Percentiles rank a stretch among this genome's conserved stretches.
Evolutionary conservation across 2,329 filamentous ascomycete species (phyloP).

Genomic region (Diplodia mutila): DNA sequence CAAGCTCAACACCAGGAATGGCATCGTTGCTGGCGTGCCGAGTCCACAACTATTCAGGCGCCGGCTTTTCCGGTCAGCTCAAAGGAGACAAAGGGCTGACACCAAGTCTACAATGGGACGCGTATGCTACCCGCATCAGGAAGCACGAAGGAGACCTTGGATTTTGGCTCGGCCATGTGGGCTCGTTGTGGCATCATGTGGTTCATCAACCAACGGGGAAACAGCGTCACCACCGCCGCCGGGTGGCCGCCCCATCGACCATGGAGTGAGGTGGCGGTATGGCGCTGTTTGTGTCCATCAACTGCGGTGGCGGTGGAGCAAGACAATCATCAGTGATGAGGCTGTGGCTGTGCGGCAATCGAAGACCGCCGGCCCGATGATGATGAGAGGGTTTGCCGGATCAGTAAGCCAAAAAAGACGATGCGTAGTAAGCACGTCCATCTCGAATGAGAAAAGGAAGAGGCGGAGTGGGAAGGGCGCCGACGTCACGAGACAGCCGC

Average conservation of each 20-base stretch:
- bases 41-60: neutral
- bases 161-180: too few relatives aligned
- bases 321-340: too few relatives aligned
- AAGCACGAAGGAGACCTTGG: too few relatives aligned
- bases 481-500: neutral
- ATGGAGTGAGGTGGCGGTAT: neutral
- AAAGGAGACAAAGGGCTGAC: neutral
- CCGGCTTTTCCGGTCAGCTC: slow-evolving; percentile 10
- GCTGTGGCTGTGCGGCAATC: neutral
- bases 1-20: neutral
- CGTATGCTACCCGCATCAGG: neutral
- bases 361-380: too few relatives aligned
- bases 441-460: too few relatives aligned
- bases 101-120: neutral
- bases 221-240: too few relatives aligned
- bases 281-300: neutral
- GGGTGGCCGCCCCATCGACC: too few relatives aligned
- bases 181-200: too few relatives aligned
- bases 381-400: too few relatives aligned
- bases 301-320: neutral
- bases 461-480: too few relatives aligned
- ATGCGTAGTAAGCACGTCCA: neutral
- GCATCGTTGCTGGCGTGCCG: neutral
- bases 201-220: too few relatives aligned
- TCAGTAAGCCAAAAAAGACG: neutral